These are phyloP conservation scores for Artemisia tridentata DNA, from an alignment of 129 eudicot species.

Conservation along the genomic window DNA sequence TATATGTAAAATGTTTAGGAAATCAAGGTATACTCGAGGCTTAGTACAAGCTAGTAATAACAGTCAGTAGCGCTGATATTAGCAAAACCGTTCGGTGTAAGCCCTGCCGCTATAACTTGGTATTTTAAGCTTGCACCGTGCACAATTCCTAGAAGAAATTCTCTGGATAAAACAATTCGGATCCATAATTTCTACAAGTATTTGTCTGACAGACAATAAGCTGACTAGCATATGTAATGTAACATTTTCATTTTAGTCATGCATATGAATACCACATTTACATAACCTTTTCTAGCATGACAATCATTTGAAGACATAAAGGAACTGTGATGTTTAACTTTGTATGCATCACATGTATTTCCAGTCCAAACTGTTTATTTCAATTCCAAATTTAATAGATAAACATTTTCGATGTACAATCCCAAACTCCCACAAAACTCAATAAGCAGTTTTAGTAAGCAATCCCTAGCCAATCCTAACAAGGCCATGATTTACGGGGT, in stretches of 20 bases:
- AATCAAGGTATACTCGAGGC: too few relatives aligned
- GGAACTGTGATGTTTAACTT: background rate
- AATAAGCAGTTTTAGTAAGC: background rate
- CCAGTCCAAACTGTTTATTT: too few relatives aligned
- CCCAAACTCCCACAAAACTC: background rate
- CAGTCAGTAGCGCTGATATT: too few relatives aligned
- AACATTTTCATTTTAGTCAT: conserved; percentile 8
- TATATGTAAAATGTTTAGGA: too few relatives aligned
- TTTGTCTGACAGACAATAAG: background rate
- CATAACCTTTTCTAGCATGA: background rate
- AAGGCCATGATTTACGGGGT: background rate
- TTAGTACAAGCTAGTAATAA: too few relatives aligned
- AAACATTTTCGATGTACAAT: background rate
- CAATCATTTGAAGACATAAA: background rate
- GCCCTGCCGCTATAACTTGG: background rate
- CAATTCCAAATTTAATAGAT: background rate
- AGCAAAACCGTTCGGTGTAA: too few relatives aligned
- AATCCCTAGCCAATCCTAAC: background rate
- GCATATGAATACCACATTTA: background rate
- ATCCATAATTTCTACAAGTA: background rate
- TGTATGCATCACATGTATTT: background rate
- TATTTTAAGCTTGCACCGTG: background rate
- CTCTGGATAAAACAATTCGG: too few relatives aligned
- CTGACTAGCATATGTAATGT: background rate
- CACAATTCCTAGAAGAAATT: too few relatives aligned